Conservation (phyloP, 257 asterid genomes). For the Capsicum chinense region DNA sequence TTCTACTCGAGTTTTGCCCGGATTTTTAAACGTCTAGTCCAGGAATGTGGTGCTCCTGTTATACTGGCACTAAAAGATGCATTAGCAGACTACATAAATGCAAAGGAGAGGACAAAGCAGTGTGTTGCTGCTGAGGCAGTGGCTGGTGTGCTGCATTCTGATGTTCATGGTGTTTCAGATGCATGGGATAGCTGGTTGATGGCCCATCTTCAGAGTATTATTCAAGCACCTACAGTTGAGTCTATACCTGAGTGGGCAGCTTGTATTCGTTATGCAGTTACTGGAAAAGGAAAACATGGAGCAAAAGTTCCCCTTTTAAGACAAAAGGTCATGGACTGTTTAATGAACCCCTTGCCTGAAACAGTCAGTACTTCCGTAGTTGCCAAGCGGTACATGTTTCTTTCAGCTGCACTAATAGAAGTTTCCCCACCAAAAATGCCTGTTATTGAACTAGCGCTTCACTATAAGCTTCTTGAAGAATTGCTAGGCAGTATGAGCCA, state of each 20-base stretch:
- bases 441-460: conserved; percentile 65
- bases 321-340: conserved; percentile 78
- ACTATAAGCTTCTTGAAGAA: conserved; percentile 80
- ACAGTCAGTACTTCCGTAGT: conserved; percentile 77
- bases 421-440: conserved; percentile 84
- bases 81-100: conserved; percentile 73
- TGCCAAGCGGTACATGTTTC: conserved; percentile 89
- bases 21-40: conserved; percentile 86
- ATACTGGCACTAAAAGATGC: conserved; percentile 69
- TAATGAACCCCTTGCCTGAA: conserved; percentile 81
- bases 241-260: conserved; percentile 97
- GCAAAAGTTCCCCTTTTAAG: conserved; percentile 80
- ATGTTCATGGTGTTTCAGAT: conserved; percentile 81
- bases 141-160: conserved; percentile 96
- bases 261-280: conserved; percentile 91
- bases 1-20: conserved; percentile 91
- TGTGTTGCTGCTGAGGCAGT: conserved; percentile 99
- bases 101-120: conserved; percentile 95
- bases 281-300: conserved; percentile 95
- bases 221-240: conserved; percentile 85
- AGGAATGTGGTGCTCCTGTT: conserved; percentile 96
- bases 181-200: conserved; percentile 95
- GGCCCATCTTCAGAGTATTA: conserved; percentile 69
- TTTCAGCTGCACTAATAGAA: conserved; percentile 89
- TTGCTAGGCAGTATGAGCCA: conserved; percentile 87